Conservation (phyloP, 768 basidiomycete species). For the Termitomyces sp. region DNA sequence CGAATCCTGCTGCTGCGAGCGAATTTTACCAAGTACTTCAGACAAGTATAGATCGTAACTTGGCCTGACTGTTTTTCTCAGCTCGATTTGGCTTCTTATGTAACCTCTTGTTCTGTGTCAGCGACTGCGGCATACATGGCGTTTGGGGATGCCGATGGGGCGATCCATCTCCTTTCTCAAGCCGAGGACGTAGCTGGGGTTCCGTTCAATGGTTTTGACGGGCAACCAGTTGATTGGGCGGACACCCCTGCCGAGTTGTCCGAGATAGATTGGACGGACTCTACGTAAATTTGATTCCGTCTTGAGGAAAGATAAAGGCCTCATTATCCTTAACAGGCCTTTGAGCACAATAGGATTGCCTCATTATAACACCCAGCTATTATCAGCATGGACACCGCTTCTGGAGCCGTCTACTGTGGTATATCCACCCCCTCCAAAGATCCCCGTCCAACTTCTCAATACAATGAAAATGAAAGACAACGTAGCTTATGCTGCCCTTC, state of each 20-base stretch:
- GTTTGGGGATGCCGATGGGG: constrained; percentile 85
- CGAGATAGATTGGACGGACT: constrained; percentile 75
- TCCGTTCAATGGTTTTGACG: constrained; percentile 89
- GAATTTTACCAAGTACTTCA: constrained; percentile 77
- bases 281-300: constrained; percentile 53
- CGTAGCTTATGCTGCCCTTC: constrained; percentile 85
- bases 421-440: constrained; percentile 69
- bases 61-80: constrained; percentile 22
- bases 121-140: constrained; percentile 89
- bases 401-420: constrained; percentile 36
- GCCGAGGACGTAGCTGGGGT: constrained; percentile 55
- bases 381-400: constrained; percentile 66
- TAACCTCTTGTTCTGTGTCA: constrained; percentile 79
- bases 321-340: constrained; percentile 47
- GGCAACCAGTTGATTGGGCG: constrained; percentile 82
- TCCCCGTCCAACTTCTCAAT: constrained; percentile 74
- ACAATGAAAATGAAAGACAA: constrained; percentile 87
- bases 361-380: constrained; percentile 66
- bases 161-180: constrained; percentile 78
- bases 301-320: not conserved
- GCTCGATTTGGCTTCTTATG: constrained; percentile 71
- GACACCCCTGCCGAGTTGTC: constrained; percentile 67
- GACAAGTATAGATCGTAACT: too few relatives aligned
- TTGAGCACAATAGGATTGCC: constrained; percentile 89
- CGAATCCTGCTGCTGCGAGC: constrained; percentile 59